Evolutionary conservation across 331 rosid genomes (phyloP).

Genomic region (Dryas integrifolia): DNA sequence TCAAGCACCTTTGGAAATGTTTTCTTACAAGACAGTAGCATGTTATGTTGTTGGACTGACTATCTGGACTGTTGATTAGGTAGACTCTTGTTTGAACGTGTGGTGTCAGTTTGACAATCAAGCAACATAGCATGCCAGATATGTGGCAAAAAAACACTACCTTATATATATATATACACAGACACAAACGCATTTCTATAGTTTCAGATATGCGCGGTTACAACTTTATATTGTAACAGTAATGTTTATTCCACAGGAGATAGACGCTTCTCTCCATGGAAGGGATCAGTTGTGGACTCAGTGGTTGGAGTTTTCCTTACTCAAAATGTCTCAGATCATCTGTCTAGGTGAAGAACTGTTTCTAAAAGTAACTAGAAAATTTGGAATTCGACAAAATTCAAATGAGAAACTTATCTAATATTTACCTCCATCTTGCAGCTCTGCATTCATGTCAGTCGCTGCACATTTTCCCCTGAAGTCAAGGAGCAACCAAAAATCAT

Average conservation of each 20-base stretch:
- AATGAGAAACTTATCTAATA: constrained; percentile 12
- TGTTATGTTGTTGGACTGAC: too few relatives aligned
- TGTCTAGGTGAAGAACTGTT: constrained; percentile 70
- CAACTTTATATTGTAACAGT: constrained; percentile 10
- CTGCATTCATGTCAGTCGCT: constrained; percentile 95
- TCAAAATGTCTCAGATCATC: constrained; percentile 97
- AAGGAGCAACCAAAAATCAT: constrained; percentile 33
- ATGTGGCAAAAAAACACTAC: too few relatives aligned
- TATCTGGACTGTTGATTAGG: too few relatives aligned
- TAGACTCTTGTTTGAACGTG: too few relatives aligned
- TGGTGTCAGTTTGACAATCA: too few relatives aligned
- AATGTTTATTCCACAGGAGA: constrained; percentile 64
- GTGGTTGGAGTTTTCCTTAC: constrained; percentile 98
- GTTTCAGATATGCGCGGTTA: background rate
- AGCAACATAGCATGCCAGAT: too few relatives aligned
- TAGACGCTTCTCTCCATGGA: constrained; percentile 92
- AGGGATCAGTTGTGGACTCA: constrained; percentile 96
- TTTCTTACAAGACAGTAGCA: too few relatives aligned
- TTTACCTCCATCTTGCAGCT: constrained; percentile 51
- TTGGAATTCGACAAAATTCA: constrained; percentile 10
- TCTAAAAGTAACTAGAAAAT: constrained; percentile 4
- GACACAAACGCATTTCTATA: background rate
- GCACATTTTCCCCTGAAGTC: constrained; percentile 67
- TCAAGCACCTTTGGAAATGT: background rate
- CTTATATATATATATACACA: background rate